phyloP scores from a whole-genome alignment of 2,329 filamentous ascomycete species.

The Pseudogymnoascus sp. region DNA sequence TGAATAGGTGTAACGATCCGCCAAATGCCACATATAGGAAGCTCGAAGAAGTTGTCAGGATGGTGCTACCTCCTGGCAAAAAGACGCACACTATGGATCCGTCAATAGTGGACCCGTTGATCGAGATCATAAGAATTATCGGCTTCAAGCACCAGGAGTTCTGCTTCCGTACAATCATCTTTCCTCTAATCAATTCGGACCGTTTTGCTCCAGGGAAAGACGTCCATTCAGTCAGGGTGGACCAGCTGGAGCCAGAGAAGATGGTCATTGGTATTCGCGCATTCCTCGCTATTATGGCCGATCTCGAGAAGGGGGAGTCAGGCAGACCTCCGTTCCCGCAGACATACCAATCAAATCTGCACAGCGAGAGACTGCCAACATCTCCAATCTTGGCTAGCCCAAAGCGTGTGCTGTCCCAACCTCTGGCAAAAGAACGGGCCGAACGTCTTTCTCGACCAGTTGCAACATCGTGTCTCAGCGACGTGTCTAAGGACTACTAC shows the following conservation, averaged over 20 bases:
- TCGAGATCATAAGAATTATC: conserved; percentile 89
- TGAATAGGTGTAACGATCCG: conserved; percentile 70
- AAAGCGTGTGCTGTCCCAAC: conserved; percentile 16
- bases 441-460: conserved; percentile 62
- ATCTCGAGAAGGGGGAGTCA: conserved; percentile 76
- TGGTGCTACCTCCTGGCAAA: conserved; percentile 74
- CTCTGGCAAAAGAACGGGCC: conserved; percentile 36
- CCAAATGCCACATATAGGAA: conserved; percentile 62
- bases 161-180: conserved; percentile 88
- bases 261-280: conserved; percentile 96
- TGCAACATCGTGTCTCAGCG: conserved; percentile 55
- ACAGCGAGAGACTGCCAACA: conserved; percentile 38
- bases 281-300: conserved; percentile 86
- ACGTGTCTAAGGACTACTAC: conserved; percentile 77
- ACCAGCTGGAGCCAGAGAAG: conserved; percentile 89
- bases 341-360: conserved; percentile 40
- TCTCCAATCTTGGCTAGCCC: conserved; percentile 42
- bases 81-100: conserved; percentile 76
- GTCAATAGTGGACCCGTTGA: conserved; percentile 77
- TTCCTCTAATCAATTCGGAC: conserved; percentile 87
- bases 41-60: conserved; percentile 79
- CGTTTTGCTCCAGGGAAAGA: conserved; percentile 61
- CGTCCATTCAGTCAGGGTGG: conserved; percentile 67
- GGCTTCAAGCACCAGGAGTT: conserved; percentile 90
- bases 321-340: conserved; percentile 77